Conservation (phyloP, 179 eudicot species). For the Beta macrorhiza region DNA sequence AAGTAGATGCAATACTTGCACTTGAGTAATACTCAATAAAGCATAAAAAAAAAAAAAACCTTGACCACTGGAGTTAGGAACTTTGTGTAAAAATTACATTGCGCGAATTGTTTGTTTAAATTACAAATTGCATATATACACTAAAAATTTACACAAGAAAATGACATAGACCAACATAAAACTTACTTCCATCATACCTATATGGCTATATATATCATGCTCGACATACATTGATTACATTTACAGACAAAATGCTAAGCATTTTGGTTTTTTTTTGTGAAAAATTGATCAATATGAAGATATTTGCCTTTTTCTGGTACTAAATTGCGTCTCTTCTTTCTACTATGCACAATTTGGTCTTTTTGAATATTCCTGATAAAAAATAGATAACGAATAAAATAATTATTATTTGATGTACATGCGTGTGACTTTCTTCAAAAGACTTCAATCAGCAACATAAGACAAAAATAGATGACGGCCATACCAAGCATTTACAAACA, state of each 20-base stretch:
- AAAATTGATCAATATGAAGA: conserved; percentile 61
- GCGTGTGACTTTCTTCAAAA: not conserved
- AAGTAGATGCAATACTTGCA: not conserved
- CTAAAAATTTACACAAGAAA: not conserved
- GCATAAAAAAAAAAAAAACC: not conserved
- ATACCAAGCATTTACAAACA: not conserved
- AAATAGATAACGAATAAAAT: not conserved
- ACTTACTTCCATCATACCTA: not conserved
- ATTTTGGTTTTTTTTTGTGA: conserved; percentile 43
- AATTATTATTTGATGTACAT: not conserved
- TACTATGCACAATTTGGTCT: conserved; percentile 34
- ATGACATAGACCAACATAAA: not conserved
- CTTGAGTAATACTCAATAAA: not conserved
- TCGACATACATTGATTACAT: conserved; percentile 10
- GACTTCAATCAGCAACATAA: not conserved
- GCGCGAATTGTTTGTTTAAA: too few relatives aligned
- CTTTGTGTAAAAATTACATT: not conserved
- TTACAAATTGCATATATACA: not conserved
- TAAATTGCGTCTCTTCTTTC: conserved; percentile 57
- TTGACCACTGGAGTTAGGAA: not conserved
- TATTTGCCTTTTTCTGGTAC: conserved; percentile 50
- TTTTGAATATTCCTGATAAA: conserved; percentile 45
- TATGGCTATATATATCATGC: not conserved
- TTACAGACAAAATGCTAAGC: conserved; percentile 19
- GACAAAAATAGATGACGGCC: not conserved